Evolutionary conservation across 164 flowering plant species (phyloP), one percentile per base, ranked within the genome.

Genomic region (Warburgia ugandensis): DNA sequence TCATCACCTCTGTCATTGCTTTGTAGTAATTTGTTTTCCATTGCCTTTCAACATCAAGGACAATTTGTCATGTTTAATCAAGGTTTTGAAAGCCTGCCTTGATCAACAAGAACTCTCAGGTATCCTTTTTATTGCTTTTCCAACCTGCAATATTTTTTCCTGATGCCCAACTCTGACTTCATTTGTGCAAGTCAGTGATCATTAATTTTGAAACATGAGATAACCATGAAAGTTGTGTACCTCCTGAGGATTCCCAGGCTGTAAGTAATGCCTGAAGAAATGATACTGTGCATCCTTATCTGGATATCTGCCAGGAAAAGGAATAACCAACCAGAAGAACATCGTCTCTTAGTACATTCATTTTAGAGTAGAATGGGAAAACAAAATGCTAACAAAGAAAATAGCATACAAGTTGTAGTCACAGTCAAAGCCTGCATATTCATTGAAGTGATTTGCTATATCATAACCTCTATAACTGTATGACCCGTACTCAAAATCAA

Each of bases 391-490:
- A 50, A 45, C 45, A 53, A 52, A 26, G 35, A 58, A 38, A 35
- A 45, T 25, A 36, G 62, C 88, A 33, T 79, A 94, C 97, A 86
- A 69, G 68, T 68, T 79, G 70, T 79, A 89, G 76, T 89, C 94
- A 68, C 99, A 89, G 35, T 89, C 97, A 65, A 77, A 79, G 66
- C 99, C 99, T 29, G 99, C 99, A 77, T 86, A 94, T 73, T 94
- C 99, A 50, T 80, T 86, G 79, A 94, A 94, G 78, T 94, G 99
- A 65, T 94, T 94, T 49, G 87, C 99, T 50, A 94, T 86, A 73
- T 94, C 99, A 69, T 68, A 89, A 46, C 99, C 99, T 70, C 99
- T 73, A 69, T 82, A 89, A 55, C 65, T 89, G 68, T 86, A 94
- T 17, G 96, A 88, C 42, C 96, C 99, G 54, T 94, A 94, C 67